Base-by-base conservation (phyloP, 2,329 filamentous ascomycete species). In the Ophidiomyces ophidiicola region DNA sequence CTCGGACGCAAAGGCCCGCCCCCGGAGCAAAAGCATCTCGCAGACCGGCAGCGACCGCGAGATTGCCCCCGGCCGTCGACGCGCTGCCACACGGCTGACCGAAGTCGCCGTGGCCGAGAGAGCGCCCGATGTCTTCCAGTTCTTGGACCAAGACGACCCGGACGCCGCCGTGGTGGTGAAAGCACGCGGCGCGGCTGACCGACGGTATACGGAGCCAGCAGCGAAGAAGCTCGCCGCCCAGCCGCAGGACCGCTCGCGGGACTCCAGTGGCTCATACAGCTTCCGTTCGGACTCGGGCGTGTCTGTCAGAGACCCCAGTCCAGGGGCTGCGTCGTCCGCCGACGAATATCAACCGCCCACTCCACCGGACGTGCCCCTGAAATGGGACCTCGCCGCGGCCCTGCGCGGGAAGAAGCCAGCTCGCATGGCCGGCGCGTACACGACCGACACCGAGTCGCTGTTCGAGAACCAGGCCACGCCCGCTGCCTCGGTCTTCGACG, bases 111-210 rank as follows among this genome's bases (percentile, higher is more conserved):
- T 26, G 15, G 12, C 18, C 17, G 36, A 43, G 18, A 20, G 11
- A 26, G 34, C 48, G 10, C 58, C 59, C 3, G 55, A 62, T 47
- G 60, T 63, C 6, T 63, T 63, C 46, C 53, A 63, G 31, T 63
- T 57, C 32, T 49, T 63, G 5, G 57, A 62, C 14, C 46, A 55
- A 3, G 36, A 45, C 6, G 39, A 44, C 12, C 36, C 42, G 18
- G 39, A 42, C 11, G 28, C 28, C 11, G 21, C 14, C 23, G 28
- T 7, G n/a, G n/a, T n/a, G n/a, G n/a, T n/a, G 5, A n/a, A 35
- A 17, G 32, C 37, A 14, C n/a, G 24, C 19, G 37, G 36, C 11
- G 25, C 32, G 11, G 37, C 39, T 30, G 23, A 25, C 21, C 36
- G 42, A 11, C 20, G n/a, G 5, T 28, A 33, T n/a, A 14, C 12